These are phyloP conservation scores for Colletotrichum lindemuthianum DNA, from an alignment of 2,329 filamentous ascomycete species.

Conservation along the genomic window DNA sequence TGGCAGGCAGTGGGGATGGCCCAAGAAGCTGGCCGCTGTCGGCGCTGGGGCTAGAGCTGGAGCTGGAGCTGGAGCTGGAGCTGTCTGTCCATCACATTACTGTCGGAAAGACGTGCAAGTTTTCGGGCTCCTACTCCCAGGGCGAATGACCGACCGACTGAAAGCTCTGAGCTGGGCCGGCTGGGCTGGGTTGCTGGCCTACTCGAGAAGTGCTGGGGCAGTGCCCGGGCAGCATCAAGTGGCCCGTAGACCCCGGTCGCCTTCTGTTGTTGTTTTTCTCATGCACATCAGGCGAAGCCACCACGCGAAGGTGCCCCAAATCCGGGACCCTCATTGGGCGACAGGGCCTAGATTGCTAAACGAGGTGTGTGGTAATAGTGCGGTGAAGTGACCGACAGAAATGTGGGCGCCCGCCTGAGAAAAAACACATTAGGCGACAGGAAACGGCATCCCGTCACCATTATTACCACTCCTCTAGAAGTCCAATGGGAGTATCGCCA, in stretches of 20 bases:
- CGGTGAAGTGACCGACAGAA: background rate
- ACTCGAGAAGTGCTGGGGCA: too few species aligned
- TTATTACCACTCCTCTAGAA: slow-evolving; percentile 41
- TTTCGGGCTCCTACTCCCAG: too few species aligned
- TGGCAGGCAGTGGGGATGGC: slow-evolving; percentile 21
- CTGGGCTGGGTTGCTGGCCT: too few species aligned
- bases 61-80: too few species aligned
- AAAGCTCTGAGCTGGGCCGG: too few species aligned
- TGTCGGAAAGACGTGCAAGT: too few species aligned
- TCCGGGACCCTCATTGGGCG: slow-evolving; percentile 31
- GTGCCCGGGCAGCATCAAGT: too few species aligned
- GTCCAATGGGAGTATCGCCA: slow-evolving; percentile 31
- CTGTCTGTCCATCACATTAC: too few species aligned
- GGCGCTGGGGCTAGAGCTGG: background rate
- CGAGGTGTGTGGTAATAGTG: slow-evolving; percentile 12
- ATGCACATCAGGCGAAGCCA: background rate
- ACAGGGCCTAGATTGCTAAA: slow-evolving; percentile 22
- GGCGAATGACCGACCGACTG: too few species aligned
- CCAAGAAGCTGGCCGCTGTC: slow-evolving; percentile 27
- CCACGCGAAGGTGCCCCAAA: slow-evolving; percentile 12
- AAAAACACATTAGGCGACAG: background rate
- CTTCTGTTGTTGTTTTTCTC: slow-evolving; percentile 10
- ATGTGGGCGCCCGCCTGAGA: slow-evolving; percentile 29
- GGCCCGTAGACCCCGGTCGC: slow-evolving; percentile 13
- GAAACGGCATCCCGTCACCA: slow-evolving; percentile 38